These are phyloP conservation scores for Cupressus sempervirens DNA, from an alignment of 75 land plant genomes.

Conservation along the genomic window DNA sequence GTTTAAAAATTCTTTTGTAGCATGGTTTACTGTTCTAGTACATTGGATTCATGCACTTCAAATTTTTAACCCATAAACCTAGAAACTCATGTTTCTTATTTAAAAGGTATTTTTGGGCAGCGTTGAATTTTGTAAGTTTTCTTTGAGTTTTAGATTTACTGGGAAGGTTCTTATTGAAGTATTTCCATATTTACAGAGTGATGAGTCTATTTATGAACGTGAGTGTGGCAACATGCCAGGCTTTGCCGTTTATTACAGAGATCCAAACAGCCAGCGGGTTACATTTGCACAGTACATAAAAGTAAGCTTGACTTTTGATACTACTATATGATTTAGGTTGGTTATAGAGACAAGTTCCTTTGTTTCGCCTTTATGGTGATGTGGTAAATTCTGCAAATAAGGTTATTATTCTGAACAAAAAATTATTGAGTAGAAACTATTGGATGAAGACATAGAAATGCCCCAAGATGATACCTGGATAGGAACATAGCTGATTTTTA, in stretches of 20 bases:
- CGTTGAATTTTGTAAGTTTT: not conserved
- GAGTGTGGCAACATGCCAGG: conserved; percentile 99
- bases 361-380: not conserved
- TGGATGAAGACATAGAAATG: not conserved
- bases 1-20: not conserved
- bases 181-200: conserved; percentile 52
- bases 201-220: conserved; percentile 83
- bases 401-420: not conserved
- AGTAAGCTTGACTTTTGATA: conserved; percentile 36
- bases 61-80: conserved; percentile 3
- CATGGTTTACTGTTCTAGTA: not conserved
- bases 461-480: not conserved
- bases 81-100: not conserved
- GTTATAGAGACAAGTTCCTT: not conserved
- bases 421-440: not conserved
- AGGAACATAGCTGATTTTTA: not conserved
- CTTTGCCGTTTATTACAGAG: conserved; percentile 83
- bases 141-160: conserved; percentile 13
- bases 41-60: not conserved
- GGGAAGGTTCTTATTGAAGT: not conserved
- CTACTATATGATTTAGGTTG: not conserved
- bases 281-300: conserved; percentile 80
- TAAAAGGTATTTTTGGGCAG: not conserved
- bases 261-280: conserved; percentile 85
- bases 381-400: not conserved